Percentiles rank a stretch among this genome's conserved stretches.
Evolutionary conservation across 2,329 filamentous ascomycete genomes (phyloP).

Genomic region (Fusarium temperatum): DNA sequence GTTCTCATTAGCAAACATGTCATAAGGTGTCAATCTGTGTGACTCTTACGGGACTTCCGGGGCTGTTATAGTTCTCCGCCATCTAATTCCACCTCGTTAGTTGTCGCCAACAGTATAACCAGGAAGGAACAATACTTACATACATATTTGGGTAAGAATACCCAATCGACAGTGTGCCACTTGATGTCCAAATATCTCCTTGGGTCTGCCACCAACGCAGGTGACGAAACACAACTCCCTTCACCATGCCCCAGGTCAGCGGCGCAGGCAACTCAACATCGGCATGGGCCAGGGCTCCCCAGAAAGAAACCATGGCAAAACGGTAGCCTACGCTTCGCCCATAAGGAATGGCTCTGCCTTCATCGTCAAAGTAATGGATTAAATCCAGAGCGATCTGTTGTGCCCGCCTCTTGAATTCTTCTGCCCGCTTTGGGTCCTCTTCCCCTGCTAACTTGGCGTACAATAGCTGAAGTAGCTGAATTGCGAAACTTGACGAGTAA

Average conservation of each 20-base stretch:
- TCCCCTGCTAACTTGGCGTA: conserved; percentile 77
- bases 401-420: conserved; percentile 75
- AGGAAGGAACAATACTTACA: conserved; percentile 48
- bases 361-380: conserved; percentile 77
- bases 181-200: conserved; percentile 76
- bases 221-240: conserved; percentile 77
- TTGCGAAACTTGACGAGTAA: conserved; percentile 84
- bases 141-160: conserved; percentile 84
- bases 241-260: conserved; percentile 81
- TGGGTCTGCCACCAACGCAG: conserved; percentile 84
- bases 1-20: conserved; percentile 38
- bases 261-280: conserved; percentile 77
- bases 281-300: conserved; percentile 80
- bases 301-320: conserved; percentile 88
- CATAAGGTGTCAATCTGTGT: not conserved
- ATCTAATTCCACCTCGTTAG: conserved; percentile 54
- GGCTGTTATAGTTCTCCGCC: conserved; percentile 85
- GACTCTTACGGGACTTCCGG: conserved; percentile 65
- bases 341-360: conserved; percentile 78
- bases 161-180: conserved; percentile 78
- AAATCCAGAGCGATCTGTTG: conserved; percentile 74
- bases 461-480: conserved; percentile 80
- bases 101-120: conserved; percentile 8
- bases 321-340: conserved; percentile 81
- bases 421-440: conserved; percentile 71